These are phyloP conservation scores for Meyerozyma guilliermondii DNA, from an alignment of 1,139 yeast species.

Conservation along the genomic window DNA sequence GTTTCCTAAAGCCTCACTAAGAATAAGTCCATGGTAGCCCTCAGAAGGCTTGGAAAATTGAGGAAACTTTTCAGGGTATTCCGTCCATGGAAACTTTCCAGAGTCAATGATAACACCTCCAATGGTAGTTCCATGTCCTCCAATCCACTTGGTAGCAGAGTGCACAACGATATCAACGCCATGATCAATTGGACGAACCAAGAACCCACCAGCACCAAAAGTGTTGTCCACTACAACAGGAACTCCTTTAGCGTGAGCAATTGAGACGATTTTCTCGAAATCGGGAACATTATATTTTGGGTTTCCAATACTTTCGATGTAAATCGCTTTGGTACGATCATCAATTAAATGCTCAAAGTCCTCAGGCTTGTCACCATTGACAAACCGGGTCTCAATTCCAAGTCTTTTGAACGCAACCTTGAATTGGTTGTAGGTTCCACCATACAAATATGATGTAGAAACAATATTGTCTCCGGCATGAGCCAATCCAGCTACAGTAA, in stretches of 20 bases:
- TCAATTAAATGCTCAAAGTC: conserved; percentile 73
- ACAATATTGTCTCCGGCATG: conserved; percentile 86
- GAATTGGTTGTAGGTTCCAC: conserved; percentile 95
- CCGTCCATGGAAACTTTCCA: conserved; percentile 88
- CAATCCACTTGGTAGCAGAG: conserved; percentile 97
- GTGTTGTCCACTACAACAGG: conserved; percentile 96
- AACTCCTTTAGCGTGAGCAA: conserved; percentile 85
- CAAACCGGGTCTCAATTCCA: conserved; percentile 82
- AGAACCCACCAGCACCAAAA: conserved; percentile 94
- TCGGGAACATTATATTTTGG: conserved; percentile 93
- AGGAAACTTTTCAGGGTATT: conserved; percentile 83
- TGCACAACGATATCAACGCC: conserved; percentile 87
- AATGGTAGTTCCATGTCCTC: conserved; percentile 95
- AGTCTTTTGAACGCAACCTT: conserved; percentile 85
- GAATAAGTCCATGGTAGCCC: conserved; percentile 85
- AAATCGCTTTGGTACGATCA: conserved; percentile 82
- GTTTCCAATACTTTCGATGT: conserved; percentile 88
- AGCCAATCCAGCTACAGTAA: conserved; percentile 81
- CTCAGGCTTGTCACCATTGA: conserved; percentile 66
- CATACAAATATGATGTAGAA: conserved; percentile 84
- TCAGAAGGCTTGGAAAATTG: conserved; percentile 87
- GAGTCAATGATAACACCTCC: conserved; percentile 89
- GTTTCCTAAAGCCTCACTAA: conserved; percentile 77
- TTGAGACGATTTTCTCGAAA: conserved; percentile 66
- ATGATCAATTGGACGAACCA: conserved; percentile 76